These are phyloP conservation scores for Pleurotus ostreatus DNA, from an alignment of 768 basidiomycete species.

Conservation along the genomic window DNA sequence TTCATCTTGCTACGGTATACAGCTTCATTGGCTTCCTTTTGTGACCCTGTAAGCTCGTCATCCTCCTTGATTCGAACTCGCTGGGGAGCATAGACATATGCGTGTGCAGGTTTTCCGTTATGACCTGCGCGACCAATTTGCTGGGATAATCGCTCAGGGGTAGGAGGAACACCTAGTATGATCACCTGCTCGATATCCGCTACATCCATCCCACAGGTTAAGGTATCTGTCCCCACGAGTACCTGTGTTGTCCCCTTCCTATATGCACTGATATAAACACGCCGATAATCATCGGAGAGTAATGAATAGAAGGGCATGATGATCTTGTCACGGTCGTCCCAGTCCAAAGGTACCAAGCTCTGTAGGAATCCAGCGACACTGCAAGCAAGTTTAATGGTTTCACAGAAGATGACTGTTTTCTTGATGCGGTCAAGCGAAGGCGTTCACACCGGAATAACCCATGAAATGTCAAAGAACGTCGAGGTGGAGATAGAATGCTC, in stretches of 20 bases:
- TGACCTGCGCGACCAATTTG: constrained; percentile 1
- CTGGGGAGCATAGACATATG: constrained; percentile 18
- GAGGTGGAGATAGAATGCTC: too few species aligned
- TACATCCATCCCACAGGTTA: constrained; percentile 13
- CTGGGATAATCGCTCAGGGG: too few species aligned
- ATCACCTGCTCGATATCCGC: constrained; percentile 13
- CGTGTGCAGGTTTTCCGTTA: constrained; percentile 14
- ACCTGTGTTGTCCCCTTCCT: neutral
- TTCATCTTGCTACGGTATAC: too few species aligned
- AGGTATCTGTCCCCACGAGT: neutral
- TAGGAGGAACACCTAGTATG: too few species aligned
- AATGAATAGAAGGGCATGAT: neutral
- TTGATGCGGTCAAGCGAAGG: neutral
- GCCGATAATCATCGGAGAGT: too few species aligned
- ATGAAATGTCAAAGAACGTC: too few species aligned
- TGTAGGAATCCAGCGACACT: neutral
- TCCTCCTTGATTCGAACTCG: neutral
- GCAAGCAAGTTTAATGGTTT: neutral
- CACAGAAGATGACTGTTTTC: neutral
- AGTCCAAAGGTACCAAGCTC: neutral
- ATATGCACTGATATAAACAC: too few species aligned
- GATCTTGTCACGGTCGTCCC: neutral
- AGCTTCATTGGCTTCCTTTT: too few species aligned
- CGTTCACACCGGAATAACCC: neutral
- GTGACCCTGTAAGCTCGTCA: too few species aligned